Evolutionary conservation across 371 early-diverging fungal species (phyloP).

Genomic region (Rhizomucor pusillus): DNA sequence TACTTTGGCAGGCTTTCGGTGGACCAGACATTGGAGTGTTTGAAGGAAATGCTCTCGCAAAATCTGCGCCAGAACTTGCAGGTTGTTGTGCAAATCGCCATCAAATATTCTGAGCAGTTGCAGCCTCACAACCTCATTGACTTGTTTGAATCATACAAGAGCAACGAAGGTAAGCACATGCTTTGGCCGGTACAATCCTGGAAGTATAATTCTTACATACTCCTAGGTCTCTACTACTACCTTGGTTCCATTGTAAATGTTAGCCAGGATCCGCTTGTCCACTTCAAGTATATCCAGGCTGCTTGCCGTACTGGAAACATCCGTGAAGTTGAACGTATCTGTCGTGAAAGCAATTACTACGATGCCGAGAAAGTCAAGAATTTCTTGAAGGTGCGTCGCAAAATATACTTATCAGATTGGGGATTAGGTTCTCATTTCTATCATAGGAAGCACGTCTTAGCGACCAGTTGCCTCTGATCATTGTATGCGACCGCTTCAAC

Average conservation of each 20-base stretch:
- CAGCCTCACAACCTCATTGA: slow-evolving; percentile 87
- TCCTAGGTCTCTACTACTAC: slow-evolving; percentile 77
- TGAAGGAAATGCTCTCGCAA: slow-evolving; percentile 84
- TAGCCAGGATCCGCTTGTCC: slow-evolving; percentile 91
- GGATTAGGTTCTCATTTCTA: background rate
- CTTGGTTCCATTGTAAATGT: slow-evolving; percentile 93
- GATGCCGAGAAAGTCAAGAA: slow-evolving; percentile 98
- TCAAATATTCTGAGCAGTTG: slow-evolving; percentile 94
- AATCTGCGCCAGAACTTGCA: slow-evolving; percentile 95
- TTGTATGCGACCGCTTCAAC: slow-evolving; percentile 96
- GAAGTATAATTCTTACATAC: background rate
- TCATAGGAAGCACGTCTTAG: slow-evolving; percentile 85
- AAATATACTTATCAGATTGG: background rate
- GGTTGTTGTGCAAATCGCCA: slow-evolving; percentile 91
- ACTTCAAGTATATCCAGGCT: slow-evolving; percentile 98
- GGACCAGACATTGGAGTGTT: slow-evolving; percentile 89
- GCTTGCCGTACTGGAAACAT: slow-evolving; percentile 91
- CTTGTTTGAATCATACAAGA: slow-evolving; percentile 89
- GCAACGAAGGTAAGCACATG: slow-evolving; percentile 76
- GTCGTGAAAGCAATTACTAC: slow-evolving; percentile 92
- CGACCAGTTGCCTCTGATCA: slow-evolving; percentile 95
- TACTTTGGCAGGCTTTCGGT: slow-evolving; percentile 95
- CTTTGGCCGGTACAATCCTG: background rate
- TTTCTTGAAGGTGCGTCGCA: slow-evolving; percentile 72
- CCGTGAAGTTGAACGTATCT: slow-evolving; percentile 97